Base-by-base conservation (phyloP, 371 early-diverging fungal species). In the Rhizopus delemar region DNA sequence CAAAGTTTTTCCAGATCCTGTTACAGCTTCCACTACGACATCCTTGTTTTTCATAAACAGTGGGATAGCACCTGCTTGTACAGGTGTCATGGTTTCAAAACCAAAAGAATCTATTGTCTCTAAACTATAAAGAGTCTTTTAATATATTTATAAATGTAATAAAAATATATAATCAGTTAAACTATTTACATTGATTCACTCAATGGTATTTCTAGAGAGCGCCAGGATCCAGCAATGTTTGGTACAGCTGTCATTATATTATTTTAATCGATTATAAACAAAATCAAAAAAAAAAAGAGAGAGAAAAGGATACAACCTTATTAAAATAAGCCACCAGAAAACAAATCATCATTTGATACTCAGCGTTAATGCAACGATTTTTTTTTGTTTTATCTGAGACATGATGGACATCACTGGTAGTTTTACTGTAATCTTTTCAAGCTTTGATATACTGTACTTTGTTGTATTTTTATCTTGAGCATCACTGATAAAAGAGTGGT, bases 1-100 rank as follows among this genome's bases (percentile, higher is more conserved):
- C 13, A 99, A 77, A 0, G 99, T 99, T 68, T 99, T 99, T 46
- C 99, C 99, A 4, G 96, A 95, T n/a, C 99, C 99, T 5, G 99
- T 99, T 7, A 94, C 96, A 12, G 99, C 99, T 72, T 98, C 97
- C 0, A 97, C 98, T 9, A 99, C 93, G 0, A 99, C 99, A 75
- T 99, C 99, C 74, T 96, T 93, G 71, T 94, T 90, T 59, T 86
- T 86, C 81, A 93, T 76, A 62, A 93, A 93, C 8, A 88, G 85
- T 3, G 93, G 95, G 52, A 99, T 95, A 3, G 95, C 88, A 22
- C 89, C 83, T 8, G 91, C 83, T 76, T 78, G 80, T 9, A 68
- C 82, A 53, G 66, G 74, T 56, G 74, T 85, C 80, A 72, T 77
- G 56, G 69, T 59, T 8, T 75, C 70, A 49, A 79, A 79, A 2